Percentiles rank a stretch among this genome's conserved stretches.
These are phyloP conservation scores for Ascoidea asiatica DNA, from an alignment of 805 yeast genomes.

Conservation along the genomic window DNA sequence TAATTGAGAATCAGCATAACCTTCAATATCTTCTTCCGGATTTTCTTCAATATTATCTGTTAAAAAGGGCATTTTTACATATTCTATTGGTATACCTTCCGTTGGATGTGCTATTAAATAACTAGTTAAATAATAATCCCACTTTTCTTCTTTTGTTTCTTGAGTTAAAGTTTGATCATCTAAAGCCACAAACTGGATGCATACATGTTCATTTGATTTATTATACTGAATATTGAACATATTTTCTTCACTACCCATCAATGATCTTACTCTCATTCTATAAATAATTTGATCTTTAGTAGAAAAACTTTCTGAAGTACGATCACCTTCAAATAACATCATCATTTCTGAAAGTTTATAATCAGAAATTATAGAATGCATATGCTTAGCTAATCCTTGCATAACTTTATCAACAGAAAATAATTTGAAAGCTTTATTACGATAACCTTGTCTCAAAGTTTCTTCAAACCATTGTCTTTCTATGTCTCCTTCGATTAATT, in stretches of 20 bases:
- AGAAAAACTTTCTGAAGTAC: conserved; percentile 47
- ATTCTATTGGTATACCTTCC: conserved; percentile 78
- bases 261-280: conserved; percentile 73
- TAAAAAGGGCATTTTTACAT: conserved; percentile 68
- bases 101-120: conserved; percentile 94
- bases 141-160: conserved; percentile 59
- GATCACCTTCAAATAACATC: conserved; percentile 70
- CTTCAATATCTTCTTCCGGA: conserved; percentile 44
- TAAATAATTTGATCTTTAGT: conserved; percentile 83
- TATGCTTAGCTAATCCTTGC: conserved; percentile 61
- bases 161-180: conserved; percentile 79
- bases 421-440: conserved; percentile 65
- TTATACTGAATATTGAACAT: conserved; percentile 80
- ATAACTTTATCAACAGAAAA: conserved; percentile 74
- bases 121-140: conserved; percentile 90
- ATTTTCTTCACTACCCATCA: conserved; percentile 78
- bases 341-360: conserved; percentile 68
- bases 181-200: conserved; percentile 71
- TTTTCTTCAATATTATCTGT: conserved; percentile 41
- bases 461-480: conserved; percentile 79
- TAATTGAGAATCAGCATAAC: conserved; percentile 53
- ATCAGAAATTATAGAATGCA: conserved; percentile 75
- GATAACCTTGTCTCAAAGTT: conserved; percentile 64
- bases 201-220: conserved; percentile 34
- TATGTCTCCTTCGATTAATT: conserved; percentile 63